Percentiles rank a stretch among this genome's conserved stretches.
These are phyloP conservation scores for Dryas alaskensis DNA, from an alignment of 306 rosid genomes.

Conservation along the genomic window DNA sequence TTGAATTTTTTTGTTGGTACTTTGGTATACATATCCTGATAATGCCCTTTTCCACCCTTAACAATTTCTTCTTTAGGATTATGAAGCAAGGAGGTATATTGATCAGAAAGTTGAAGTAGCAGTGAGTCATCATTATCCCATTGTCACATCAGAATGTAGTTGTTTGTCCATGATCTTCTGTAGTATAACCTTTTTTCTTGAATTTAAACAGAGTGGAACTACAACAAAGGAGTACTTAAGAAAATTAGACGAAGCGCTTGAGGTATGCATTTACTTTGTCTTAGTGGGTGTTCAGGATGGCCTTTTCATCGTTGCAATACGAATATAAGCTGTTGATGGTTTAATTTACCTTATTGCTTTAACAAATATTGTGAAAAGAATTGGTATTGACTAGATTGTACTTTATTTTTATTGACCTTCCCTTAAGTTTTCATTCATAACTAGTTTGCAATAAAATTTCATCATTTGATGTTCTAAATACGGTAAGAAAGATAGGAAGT, in stretches of 20 bases:
- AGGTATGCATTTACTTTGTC: conserved; percentile 42
- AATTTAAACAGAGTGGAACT: conserved; percentile 71
- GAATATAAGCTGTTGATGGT: neutral
- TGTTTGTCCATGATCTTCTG: conserved; percentile 13
- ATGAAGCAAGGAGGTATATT: conserved; percentile 74
- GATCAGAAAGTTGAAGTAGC: conserved; percentile 82
- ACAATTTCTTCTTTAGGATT: conserved; percentile 48
- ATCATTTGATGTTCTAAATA: too few relatives aligned
- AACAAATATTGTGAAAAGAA: too few relatives aligned
- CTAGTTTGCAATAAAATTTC: too few relatives aligned
- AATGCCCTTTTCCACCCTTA: neutral
- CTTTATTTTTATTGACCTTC: too few relatives aligned
- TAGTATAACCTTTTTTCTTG: conserved; percentile 9
- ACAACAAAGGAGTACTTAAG: conserved; percentile 62
- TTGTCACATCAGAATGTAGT: conserved; percentile 25
- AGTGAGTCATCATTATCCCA: conserved; percentile 43
- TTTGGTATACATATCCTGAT: neutral
- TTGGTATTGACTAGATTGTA: too few relatives aligned
- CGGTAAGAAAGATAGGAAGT: too few relatives aligned
- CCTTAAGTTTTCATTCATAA: too few relatives aligned
- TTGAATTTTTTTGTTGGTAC: neutral
- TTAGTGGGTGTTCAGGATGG: neutral
- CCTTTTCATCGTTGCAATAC: too few relatives aligned
- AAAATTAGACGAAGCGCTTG: conserved; percentile 77
- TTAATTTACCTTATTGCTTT: neutral